Evolutionary conservation across 306 rosid species (phyloP).

Genomic region (Benincasa hispida): DNA sequence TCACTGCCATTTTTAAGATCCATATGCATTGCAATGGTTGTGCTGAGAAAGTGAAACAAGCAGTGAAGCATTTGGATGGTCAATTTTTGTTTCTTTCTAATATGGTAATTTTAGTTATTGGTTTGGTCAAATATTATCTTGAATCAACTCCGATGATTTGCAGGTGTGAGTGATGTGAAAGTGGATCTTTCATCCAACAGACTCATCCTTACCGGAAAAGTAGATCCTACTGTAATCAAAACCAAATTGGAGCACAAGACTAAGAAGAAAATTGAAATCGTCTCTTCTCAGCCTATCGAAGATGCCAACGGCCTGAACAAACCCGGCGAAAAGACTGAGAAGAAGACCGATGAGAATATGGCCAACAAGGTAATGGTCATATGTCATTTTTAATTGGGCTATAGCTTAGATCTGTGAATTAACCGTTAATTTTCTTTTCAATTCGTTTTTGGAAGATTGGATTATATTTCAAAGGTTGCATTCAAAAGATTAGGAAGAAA

Average conservation of each 20-base stretch:
- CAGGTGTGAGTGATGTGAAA: slow-evolving; percentile 61
- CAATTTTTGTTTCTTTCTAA: not conserved
- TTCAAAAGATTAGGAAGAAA: slow-evolving; percentile 43
- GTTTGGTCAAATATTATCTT: not conserved
- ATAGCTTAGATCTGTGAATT: not conserved
- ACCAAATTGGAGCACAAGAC: slow-evolving; percentile 41
- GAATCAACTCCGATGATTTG: too few relatives aligned
- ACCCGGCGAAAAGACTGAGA: too few relatives aligned
- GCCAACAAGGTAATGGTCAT: slow-evolving; percentile 38
- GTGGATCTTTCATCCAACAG: slow-evolving; percentile 36
- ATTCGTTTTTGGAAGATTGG: too few relatives aligned
- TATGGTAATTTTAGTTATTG: not conserved
- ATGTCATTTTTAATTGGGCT: too few relatives aligned
- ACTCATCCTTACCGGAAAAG: slow-evolving; percentile 49
- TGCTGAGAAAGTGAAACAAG: slow-evolving; percentile 49
- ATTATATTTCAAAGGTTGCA: too few relatives aligned
- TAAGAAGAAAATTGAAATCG: slow-evolving; percentile 56
- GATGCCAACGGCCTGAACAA: slow-evolving; percentile 36
- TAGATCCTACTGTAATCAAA: slow-evolving; percentile 35
- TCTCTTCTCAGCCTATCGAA: slow-evolving; percentile 54
- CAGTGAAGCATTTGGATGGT: slow-evolving; percentile 43
- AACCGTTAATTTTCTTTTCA: slow-evolving; percentile 7
- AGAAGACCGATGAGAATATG: slow-evolving; percentile 30
- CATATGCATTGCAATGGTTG: slow-evolving; percentile 85
- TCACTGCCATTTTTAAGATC: slow-evolving; percentile 42